Evolutionary conservation across 495 filamentous ascomycete species (phyloP).

Genomic region (Amphirosellinia nigrospora): DNA sequence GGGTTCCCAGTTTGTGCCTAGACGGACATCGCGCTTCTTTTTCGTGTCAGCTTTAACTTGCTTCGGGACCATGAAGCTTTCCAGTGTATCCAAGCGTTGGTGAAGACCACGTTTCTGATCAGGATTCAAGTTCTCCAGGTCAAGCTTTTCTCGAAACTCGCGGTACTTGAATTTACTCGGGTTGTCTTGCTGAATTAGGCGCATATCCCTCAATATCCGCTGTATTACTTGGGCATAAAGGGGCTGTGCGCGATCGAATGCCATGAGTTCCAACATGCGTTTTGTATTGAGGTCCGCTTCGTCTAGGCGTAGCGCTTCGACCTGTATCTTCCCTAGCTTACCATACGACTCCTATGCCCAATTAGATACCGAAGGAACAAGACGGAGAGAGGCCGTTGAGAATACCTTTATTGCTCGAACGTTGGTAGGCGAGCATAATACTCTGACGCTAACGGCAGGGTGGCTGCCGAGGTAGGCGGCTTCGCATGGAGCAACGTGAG

Average conservation of each 20-base stretch:
- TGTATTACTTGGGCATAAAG: slow-evolving; percentile 68
- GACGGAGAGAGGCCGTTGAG: slow-evolving; percentile 29
- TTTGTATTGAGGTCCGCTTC: slow-evolving; percentile 65
- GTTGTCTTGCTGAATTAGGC: slow-evolving; percentile 50
- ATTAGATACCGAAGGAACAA: background rate
- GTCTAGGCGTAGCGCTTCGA: slow-evolving; percentile 62
- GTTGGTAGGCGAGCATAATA: slow-evolving; percentile 71
- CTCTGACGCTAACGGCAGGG: slow-evolving; percentile 59
- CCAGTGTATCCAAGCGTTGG: slow-evolving; percentile 62
- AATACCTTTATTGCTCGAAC: slow-evolving; percentile 51
- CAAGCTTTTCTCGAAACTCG: slow-evolving; percentile 53
- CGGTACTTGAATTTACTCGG: slow-evolving; percentile 56
- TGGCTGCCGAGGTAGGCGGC: slow-evolving; percentile 68
- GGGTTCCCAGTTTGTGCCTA: slow-evolving; percentile 44
- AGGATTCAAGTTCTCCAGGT: slow-evolving; percentile 44
- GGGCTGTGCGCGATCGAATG: slow-evolving; percentile 58
- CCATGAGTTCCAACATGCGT: slow-evolving; percentile 73
- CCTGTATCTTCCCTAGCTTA: slow-evolving; percentile 47
- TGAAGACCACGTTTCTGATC: slow-evolving; percentile 57
- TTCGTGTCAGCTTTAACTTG: slow-evolving; percentile 30
- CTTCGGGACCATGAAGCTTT: slow-evolving; percentile 60
- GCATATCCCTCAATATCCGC: slow-evolving; percentile 66
- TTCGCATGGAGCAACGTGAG: slow-evolving; percentile 66
- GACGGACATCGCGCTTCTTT: background rate
- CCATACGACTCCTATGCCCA: slow-evolving; percentile 41